Conservation (phyloP, 257 asterid genomes). For the Primulina tabacum region DNA sequence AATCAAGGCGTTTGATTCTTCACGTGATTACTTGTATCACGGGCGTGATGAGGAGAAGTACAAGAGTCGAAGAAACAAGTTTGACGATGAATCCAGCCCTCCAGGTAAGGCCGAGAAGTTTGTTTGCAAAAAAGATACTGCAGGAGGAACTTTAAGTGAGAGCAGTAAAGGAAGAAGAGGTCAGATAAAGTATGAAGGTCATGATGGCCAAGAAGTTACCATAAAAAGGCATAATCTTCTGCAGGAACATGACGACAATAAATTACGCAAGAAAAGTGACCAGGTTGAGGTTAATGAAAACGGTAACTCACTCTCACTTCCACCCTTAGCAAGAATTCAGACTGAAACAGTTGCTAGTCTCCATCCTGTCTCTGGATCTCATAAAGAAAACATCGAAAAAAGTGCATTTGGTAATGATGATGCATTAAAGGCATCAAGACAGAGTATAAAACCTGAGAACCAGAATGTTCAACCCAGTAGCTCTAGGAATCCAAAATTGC, state of each 20-base stretch:
- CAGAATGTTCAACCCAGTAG: constrained; percentile 41
- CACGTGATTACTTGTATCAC: too few species aligned
- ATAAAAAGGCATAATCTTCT: constrained; percentile 37
- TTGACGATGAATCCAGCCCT: constrained; percentile 45
- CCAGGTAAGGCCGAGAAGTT: constrained; percentile 47
- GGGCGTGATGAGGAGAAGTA: constrained; percentile 39
- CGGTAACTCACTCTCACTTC: constrained; percentile 63
- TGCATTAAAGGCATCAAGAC: constrained; percentile 29
- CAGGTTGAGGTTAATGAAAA: constrained; percentile 44
- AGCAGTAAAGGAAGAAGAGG: constrained; percentile 42
- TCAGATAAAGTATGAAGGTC: constrained; percentile 37
- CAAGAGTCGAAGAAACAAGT: constrained; percentile 57
- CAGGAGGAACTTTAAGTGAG: constrained; percentile 47
- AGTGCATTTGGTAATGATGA: neutral
- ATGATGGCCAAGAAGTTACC: constrained; percentile 42
- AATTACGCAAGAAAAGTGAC: constrained; percentile 47
- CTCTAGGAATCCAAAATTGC: constrained; percentile 50
- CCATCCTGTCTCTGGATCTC: constrained; percentile 50
- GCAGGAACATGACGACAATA: constrained; percentile 31
- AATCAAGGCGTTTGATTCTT: constrained; percentile 17
- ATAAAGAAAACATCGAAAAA: constrained; percentile 50
- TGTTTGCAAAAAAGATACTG: constrained; percentile 47
- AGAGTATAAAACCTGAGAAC: constrained; percentile 57
- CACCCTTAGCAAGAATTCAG: constrained; percentile 65
- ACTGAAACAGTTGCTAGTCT: constrained; percentile 39